Evolutionary conservation across 305 asterid species (phyloP).

Genomic region (Fraxinus angustifolia): DNA sequence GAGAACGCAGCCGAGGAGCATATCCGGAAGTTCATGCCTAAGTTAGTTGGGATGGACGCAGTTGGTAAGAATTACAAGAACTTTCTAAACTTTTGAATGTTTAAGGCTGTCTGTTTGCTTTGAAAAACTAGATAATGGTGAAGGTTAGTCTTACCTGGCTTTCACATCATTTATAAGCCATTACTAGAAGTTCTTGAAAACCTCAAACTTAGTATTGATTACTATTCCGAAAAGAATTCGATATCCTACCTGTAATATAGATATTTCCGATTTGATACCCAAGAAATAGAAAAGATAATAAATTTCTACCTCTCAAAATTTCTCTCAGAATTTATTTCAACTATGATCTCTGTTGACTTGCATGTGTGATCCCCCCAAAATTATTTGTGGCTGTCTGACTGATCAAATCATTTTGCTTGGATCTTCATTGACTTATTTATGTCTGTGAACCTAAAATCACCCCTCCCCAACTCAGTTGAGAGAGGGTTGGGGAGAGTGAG

Average conservation of each 20-base stretch:
- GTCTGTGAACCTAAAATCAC: background rate
- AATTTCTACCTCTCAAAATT: background rate
- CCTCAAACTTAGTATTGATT: background rate
- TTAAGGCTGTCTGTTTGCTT: background rate
- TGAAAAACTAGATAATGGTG: background rate
- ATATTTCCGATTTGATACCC: background rate
- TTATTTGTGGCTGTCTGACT: background rate
- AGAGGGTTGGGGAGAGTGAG: background rate
- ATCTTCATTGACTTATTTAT: background rate
- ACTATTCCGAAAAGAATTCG: background rate
- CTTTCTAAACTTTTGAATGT: conserved; percentile 4
- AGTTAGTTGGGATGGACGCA: conserved; percentile 79
- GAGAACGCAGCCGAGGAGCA: conserved; percentile 91
- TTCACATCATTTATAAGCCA: background rate
- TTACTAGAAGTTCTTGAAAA: background rate
- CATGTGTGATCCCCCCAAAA: background rate
- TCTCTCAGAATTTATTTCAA: background rate
- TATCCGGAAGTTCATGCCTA: conserved; percentile 88
- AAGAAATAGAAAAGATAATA: background rate
- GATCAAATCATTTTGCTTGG: conserved; percentile 2
- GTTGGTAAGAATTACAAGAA: conserved; percentile 54
- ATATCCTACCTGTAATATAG: background rate
- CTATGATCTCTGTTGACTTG: background rate
- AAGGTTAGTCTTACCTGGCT: background rate
- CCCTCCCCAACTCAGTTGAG: background rate